A percentile compares a stretch with the other conserved stretches of the same genome.
These are phyloP conservation scores for Phanerochaete sordida DNA, from an alignment of 768 basidiomycete genomes.

Conservation along the genomic window DNA sequence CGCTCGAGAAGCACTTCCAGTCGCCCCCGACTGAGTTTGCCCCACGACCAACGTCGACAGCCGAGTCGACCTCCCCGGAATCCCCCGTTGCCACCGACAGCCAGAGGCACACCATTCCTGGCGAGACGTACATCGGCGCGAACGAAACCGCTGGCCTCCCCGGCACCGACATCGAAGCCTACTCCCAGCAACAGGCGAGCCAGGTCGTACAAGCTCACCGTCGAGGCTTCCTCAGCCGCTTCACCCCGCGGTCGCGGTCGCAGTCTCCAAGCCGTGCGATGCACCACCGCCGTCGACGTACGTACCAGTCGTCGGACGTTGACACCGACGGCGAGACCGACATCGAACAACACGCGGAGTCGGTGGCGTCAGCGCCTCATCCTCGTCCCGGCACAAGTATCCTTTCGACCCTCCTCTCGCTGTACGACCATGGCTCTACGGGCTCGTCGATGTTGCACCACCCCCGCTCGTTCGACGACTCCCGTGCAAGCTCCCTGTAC, in stretches of 20 bases:
- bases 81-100: slow-evolving; percentile 17
- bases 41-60: slow-evolving; percentile 15
- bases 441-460: slow-evolving; percentile 21
- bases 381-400: slow-evolving; percentile 44
- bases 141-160: slow-evolving; percentile 66
- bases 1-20: slow-evolving; percentile 46
- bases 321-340: slow-evolving; percentile 13
- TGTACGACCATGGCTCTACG: slow-evolving; percentile 45
- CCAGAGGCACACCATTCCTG: slow-evolving; percentile 39
- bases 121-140: slow-evolving; percentile 55
- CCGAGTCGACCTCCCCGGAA: slow-evolving; percentile 15
- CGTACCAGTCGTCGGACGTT: background rate
- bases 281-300: background rate
- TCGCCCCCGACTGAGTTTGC: slow-evolving; percentile 11
- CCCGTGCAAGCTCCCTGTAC: slow-evolving; percentile 13
- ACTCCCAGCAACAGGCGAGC: slow-evolving; percentile 33
- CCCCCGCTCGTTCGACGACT: slow-evolving; percentile 19
- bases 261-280: slow-evolving; percentile 2
- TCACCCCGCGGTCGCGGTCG: slow-evolving; percentile 7
- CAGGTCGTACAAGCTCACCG: slow-evolving; percentile 43
- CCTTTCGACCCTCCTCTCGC: slow-evolving; percentile 59
- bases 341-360: slow-evolving; percentile 21
- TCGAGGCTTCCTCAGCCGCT: slow-evolving; percentile 14
- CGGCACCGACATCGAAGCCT: slow-evolving; percentile 32
- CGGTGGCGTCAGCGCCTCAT: slow-evolving; percentile 13